These are phyloP conservation scores for Ambrosiella cleistominuta DNA, from an alignment of 2,329 filamentous ascomycete species.

Conservation along the genomic window DNA sequence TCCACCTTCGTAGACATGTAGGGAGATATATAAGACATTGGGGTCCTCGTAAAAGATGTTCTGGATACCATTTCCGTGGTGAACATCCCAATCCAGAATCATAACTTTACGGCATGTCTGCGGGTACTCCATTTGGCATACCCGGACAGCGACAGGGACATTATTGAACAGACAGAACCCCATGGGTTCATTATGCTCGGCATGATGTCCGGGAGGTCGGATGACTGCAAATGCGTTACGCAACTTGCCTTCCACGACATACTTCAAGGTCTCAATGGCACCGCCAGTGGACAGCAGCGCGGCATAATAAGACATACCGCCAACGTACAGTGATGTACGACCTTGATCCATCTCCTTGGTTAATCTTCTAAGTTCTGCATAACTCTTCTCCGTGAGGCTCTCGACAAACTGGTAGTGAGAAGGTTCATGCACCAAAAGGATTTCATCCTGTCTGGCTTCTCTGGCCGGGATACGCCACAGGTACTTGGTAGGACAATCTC, in stretches of 20 bases:
- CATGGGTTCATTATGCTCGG: conserved; percentile 69
- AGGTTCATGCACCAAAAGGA: conserved; percentile 60
- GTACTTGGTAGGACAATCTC: conserved; percentile 37
- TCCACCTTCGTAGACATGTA: conserved; percentile 76
- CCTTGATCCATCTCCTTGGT: conserved; percentile 44
- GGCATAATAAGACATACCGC: conserved; percentile 62
- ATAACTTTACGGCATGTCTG: conserved; percentile 72
- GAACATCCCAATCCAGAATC: conserved; percentile 81
- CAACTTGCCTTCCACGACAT: conserved; percentile 65
- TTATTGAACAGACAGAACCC: conserved; percentile 98
- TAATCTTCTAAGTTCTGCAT: conserved; percentile 49
- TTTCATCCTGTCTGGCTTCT: conserved; percentile 61
- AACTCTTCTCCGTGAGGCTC: conserved; percentile 32
- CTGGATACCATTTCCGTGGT: conserved; percentile 80
- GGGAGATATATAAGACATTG: conserved; percentile 86
- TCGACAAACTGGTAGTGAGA: conserved; percentile 67
- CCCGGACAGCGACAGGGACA: conserved; percentile 76
- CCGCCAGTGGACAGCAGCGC: conserved; percentile 75
- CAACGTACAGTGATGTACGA: conserved; percentile 67
- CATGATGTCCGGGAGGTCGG: conserved; percentile 86
- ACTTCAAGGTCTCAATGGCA: conserved; percentile 87
- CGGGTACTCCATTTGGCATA: conserved; percentile 68
- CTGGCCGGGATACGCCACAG: conserved; percentile 67
- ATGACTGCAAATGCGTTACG: conserved; percentile 96
- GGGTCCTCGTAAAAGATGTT: conserved; percentile 92